Conservation (phyloP, 106 monocot species). For the Dendrobium catenatum region DNA sequence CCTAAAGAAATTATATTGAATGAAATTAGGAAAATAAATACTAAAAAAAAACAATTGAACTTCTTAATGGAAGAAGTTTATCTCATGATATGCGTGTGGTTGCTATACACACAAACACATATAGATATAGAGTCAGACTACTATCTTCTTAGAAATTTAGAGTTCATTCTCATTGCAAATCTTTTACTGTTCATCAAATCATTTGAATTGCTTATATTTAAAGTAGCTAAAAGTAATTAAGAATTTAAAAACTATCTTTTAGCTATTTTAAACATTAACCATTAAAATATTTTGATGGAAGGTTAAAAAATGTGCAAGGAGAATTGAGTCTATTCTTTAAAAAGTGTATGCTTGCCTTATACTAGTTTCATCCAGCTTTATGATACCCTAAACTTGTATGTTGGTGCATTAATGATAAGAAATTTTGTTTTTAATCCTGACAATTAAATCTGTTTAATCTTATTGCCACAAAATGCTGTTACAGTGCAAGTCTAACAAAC, state of each 20-base stretch:
- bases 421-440: neutral
- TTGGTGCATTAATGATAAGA: neutral
- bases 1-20: too few relatives aligned
- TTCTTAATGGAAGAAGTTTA: neutral
- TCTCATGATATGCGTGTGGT: neutral
- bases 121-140: neutral
- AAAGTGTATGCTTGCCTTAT: neutral
- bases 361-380: neutral
- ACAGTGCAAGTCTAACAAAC: neutral
- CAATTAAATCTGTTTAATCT: neutral
- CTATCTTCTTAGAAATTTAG: neutral
- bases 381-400: neutral
- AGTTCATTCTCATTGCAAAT: neutral
- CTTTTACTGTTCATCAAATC: neutral
- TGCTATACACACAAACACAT: too few relatives aligned
- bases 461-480: neutral
- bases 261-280: neutral
- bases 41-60: neutral
- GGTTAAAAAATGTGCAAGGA: neutral
- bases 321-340: neutral
- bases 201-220: neutral
- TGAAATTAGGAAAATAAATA: too few relatives aligned
- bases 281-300: neutral
- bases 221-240: neutral
- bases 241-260: neutral